A percentile compares a stretch with the other conserved stretches of the same genome.
phyloP scores from a whole-genome alignment of 495 filamentous ascomycete genomes.

The Aspergillus indologenus region DNA sequence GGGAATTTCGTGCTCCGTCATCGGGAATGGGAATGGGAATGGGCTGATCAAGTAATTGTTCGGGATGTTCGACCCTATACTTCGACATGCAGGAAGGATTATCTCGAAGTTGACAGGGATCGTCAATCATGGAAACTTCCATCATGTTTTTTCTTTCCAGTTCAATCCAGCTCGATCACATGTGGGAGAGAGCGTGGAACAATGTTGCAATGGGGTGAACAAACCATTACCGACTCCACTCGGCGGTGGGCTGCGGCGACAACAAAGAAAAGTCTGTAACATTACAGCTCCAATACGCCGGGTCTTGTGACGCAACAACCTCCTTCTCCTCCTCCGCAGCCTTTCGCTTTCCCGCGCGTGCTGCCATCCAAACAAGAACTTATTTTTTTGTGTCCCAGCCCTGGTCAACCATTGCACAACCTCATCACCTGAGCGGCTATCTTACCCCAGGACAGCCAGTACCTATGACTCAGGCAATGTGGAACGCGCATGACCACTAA shows the following conservation, averaged over 20 bases:
- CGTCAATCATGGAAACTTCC: too few relatives aligned
- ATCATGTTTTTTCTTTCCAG: too few relatives aligned
- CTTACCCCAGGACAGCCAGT: neutral
- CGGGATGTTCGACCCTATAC: neutral
- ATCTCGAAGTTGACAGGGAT: too few relatives aligned
- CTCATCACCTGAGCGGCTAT: neutral
- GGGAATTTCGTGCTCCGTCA: neutral
- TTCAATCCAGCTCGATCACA: too few relatives aligned
- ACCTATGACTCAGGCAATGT: conserved; percentile 17
- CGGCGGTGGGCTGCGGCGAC: neutral
- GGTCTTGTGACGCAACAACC: neutral
- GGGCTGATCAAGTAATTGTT: neutral
- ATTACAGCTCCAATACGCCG: conserved; percentile 24
- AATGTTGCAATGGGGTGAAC: too few relatives aligned
- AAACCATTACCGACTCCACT: neutral
- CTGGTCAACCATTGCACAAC: neutral
- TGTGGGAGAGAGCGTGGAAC: too few relatives aligned
- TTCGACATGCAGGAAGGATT: neutral
- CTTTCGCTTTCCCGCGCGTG: neutral
- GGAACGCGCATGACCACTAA: conserved; percentile 14
- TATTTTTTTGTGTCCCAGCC: too few relatives aligned
- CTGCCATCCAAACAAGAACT: neutral
- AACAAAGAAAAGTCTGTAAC: conserved; percentile 10
- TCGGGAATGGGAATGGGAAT: too few relatives aligned
- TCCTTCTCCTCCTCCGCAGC: neutral